Conservation (phyloP, 2,329 filamentous ascomycete genomes). For the Colletotrichum sp. region DNA sequence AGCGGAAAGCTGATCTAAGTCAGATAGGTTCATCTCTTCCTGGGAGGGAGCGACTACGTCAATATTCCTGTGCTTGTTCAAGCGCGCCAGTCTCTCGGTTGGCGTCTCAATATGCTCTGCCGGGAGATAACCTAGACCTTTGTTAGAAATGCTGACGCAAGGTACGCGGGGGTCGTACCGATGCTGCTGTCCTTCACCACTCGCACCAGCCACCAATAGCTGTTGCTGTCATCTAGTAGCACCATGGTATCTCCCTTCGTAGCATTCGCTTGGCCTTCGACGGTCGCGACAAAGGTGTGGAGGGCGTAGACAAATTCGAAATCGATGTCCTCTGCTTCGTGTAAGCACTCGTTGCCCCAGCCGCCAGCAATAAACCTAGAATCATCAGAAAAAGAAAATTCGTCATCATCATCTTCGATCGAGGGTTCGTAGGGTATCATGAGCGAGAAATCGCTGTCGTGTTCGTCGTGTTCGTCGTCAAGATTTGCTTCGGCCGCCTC, state of each 20-base stretch:
- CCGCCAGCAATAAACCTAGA: constrained; percentile 71
- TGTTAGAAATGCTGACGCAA: constrained; percentile 23
- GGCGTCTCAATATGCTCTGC: constrained; percentile 99
- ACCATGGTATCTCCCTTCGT: constrained; percentile 99
- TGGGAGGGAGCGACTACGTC: constrained; percentile 67
- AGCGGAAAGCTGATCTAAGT: constrained; percentile 57
- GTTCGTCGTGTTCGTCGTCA: constrained; percentile 23
- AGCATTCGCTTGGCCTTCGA: constrained; percentile 97
- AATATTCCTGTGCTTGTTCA: constrained; percentile 98
- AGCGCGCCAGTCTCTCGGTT: constrained; percentile 86
- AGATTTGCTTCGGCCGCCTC: constrained; percentile 24
- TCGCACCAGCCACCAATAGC: constrained; percentile 98
- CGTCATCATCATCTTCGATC: constrained; percentile 64
- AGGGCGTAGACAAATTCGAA: constrained; percentile 99
- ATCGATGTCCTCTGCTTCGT: constrained; percentile 95
- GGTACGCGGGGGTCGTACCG: constrained; percentile 44
- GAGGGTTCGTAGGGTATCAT: constrained; percentile 51
- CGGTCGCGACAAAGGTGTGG: constrained; percentile 96
- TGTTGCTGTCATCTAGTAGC: constrained; percentile 96
- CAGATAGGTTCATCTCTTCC: constrained; percentile 24
- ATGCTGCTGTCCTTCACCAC: constrained; percentile 99
- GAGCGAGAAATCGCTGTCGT: constrained; percentile 35
- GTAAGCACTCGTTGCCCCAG: constrained; percentile 86
- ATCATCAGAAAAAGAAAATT: constrained; percentile 61
- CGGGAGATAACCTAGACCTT: constrained; percentile 79